A percentile compares a stretch with the other conserved stretches of the same genome.
Conservation (phyloP, 371 early-diverging fungal species). For the Rhizopus delemar region DNA sequence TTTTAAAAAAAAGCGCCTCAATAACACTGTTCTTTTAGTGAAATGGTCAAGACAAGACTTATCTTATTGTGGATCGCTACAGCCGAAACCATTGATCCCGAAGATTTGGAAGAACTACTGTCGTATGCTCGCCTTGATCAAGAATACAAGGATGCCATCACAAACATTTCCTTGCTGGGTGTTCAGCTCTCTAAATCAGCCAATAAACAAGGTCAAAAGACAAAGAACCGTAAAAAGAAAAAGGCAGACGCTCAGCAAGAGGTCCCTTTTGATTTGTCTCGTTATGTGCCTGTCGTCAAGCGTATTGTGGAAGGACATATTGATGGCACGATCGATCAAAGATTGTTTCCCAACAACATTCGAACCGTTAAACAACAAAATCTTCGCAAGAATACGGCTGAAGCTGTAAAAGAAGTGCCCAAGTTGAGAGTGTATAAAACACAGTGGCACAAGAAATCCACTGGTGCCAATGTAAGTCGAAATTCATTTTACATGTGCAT, state of each 20-base stretch:
- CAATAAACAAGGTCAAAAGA: slow-evolving; percentile 42
- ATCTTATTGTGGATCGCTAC: slow-evolving; percentile 84
- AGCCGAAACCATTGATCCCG: slow-evolving; percentile 64
- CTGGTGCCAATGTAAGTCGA: slow-evolving; percentile 19
- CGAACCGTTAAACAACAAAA: slow-evolving; percentile 52
- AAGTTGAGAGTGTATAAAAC: slow-evolving; percentile 54
- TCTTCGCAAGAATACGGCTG: slow-evolving; percentile 30
- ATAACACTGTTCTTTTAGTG: slow-evolving; percentile 25
- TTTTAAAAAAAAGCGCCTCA: too few species aligned
- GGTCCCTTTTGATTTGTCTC: slow-evolving; percentile 66
- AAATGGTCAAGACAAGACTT: slow-evolving; percentile 82
- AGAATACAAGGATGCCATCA: slow-evolving; percentile 77
- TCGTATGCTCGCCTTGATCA: slow-evolving; percentile 74
- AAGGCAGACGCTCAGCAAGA: slow-evolving; percentile 52
- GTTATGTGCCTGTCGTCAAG: slow-evolving; percentile 71
- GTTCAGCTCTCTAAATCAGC: slow-evolving; percentile 56
- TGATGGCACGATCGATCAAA: slow-evolving; percentile 59
- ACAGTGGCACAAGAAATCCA: slow-evolving; percentile 60
- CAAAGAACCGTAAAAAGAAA: slow-evolving; percentile 46
- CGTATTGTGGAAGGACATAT: slow-evolving; percentile 61
- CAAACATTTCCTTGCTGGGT: slow-evolving; percentile 73
- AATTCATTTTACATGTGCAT: neutral
- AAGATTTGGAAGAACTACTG: slow-evolving; percentile 68
- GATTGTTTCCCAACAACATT: slow-evolving; percentile 57
- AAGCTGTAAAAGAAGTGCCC: slow-evolving; percentile 34